Evolutionary conservation across 306 rosid species (phyloP).

Genomic region (Dalbergia oliveri): DNA sequence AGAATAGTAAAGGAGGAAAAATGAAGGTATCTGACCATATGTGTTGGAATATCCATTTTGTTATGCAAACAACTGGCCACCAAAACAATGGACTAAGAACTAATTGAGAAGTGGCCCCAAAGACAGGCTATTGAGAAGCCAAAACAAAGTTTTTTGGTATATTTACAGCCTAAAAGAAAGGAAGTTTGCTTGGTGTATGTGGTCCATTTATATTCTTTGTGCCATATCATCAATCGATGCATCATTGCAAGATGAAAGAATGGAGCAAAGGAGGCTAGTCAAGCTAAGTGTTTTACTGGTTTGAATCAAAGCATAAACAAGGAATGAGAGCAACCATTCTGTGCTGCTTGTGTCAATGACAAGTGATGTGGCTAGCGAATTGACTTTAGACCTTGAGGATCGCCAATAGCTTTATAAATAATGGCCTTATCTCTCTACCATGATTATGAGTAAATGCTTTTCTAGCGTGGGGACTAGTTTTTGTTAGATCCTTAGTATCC

Average conservation of each 20-base stretch:
- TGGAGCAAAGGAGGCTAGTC: not conserved
- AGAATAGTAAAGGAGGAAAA: too few species aligned
- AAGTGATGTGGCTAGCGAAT: too few species aligned
- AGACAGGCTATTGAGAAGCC: too few species aligned
- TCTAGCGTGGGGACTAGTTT: not conserved
- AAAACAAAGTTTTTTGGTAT: not conserved
- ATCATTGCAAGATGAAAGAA: not conserved
- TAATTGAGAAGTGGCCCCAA: too few species aligned
- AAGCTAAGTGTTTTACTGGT: not conserved
- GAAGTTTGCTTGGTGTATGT: not conserved
- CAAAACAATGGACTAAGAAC: too few species aligned
- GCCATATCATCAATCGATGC: not conserved
- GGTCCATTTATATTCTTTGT: not conserved
- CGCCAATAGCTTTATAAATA: too few species aligned
- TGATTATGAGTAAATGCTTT: too few species aligned
- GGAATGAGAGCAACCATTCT: not conserved
- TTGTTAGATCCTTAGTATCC: not conserved
- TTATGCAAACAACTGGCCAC: too few species aligned
- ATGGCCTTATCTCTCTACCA: too few species aligned
- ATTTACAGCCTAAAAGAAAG: not conserved
- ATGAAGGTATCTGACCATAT: too few species aligned
- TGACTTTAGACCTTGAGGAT: too few species aligned
- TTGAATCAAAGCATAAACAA: not conserved
- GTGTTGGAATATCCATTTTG: too few species aligned
- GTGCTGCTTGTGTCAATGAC: not conserved